Percentiles rank a stretch among this genome's conserved stretches.
These are phyloP conservation scores for Flaveria sonorensis DNA, from an alignment of 129 eudicot genomes.

Conservation along the genomic window DNA sequence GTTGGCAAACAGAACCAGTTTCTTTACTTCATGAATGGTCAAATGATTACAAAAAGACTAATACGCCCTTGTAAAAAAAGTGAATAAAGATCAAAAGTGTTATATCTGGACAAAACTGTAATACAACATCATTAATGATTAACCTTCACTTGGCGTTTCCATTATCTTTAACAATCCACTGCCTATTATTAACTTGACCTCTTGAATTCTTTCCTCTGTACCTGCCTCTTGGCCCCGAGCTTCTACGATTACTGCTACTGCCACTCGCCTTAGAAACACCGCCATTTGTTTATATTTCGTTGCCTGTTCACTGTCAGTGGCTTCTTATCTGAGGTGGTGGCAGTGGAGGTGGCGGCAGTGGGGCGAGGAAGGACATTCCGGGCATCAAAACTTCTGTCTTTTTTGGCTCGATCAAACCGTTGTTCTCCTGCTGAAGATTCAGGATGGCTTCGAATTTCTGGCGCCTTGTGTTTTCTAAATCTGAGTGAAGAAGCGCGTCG, in stretches of 20 bases:
- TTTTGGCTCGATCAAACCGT: constrained; percentile 76
- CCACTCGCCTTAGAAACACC: constrained; percentile 39
- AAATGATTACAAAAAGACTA: neutral
- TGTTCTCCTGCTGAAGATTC: constrained; percentile 70
- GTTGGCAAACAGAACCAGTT: neutral
- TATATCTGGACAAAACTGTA: constrained; percentile 14
- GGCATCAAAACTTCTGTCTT: constrained; percentile 68
- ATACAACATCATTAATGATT: neutral
- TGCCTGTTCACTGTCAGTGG: constrained; percentile 18
- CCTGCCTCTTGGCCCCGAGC: constrained; percentile 45
- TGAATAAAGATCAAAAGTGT: neutral
- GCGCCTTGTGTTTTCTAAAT: constrained; percentile 62
- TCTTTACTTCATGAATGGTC: neutral
- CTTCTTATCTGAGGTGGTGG: constrained; percentile 22
- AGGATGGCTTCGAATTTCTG: constrained; percentile 60
- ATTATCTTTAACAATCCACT: constrained; percentile 57
- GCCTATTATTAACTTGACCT: constrained; percentile 44
- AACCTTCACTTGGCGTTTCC: constrained; percentile 33
- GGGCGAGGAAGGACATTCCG: constrained; percentile 67
- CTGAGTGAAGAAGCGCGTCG: constrained; percentile 45
- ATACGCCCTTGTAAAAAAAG: neutral
- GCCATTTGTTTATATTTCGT: constrained; percentile 25
- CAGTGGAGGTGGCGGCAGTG: too few species aligned
- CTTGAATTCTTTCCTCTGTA: constrained; percentile 53
- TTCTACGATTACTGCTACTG: constrained; percentile 41